Percentiles rank a stretch among this genome's conserved stretches.
Conservation (phyloP, 78 protist genomes). For the Trichosphaerium sp. region DNA sequence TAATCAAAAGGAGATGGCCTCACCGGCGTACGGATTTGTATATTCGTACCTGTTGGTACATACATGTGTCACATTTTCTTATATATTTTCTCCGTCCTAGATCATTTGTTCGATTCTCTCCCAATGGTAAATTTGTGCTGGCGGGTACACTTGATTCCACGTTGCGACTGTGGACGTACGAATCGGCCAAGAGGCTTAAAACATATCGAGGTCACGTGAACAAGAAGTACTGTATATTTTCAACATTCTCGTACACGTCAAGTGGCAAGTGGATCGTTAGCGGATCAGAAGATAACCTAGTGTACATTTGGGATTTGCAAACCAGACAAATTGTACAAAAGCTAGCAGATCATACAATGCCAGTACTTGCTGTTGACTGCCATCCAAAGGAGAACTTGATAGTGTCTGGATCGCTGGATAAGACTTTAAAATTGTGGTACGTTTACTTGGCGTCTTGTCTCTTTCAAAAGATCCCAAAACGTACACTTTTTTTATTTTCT, state of each 20-base stretch:
- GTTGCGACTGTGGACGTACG: slow-evolving; percentile 66
- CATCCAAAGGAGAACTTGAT: slow-evolving; percentile 68
- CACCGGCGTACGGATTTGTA: slow-evolving; percentile 36
- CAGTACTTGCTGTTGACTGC: slow-evolving; percentile 56
- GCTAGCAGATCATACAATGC: slow-evolving; percentile 53
- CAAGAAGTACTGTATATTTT: slow-evolving; percentile 52
- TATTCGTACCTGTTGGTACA: not conserved
- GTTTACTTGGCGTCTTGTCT: not conserved
- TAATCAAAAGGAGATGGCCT: slow-evolving; percentile 55
- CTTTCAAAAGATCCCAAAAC: too few relatives aligned
- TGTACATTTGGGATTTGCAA: slow-evolving; percentile 73
- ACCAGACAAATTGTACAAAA: slow-evolving; percentile 52
- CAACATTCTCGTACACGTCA: slow-evolving; percentile 39
- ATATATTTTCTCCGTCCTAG: not conserved
- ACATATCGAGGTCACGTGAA: slow-evolving; percentile 76
- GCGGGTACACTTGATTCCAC: slow-evolving; percentile 61
- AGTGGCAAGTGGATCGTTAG: slow-evolving; percentile 47
- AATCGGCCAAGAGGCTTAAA: slow-evolving; percentile 52
- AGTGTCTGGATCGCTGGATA: slow-evolving; percentile 68
- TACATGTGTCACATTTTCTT: not conserved
- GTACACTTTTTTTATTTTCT: too few relatives aligned
- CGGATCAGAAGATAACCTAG: slow-evolving; percentile 67
- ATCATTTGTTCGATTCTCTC: slow-evolving; percentile 73
- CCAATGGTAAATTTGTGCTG: slow-evolving; percentile 74
- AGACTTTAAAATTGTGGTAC: slow-evolving; percentile 57